Evolutionary conservation across 768 basidiomycete species (phyloP).

Genomic region (Pulveroboletus ravenelii): DNA sequence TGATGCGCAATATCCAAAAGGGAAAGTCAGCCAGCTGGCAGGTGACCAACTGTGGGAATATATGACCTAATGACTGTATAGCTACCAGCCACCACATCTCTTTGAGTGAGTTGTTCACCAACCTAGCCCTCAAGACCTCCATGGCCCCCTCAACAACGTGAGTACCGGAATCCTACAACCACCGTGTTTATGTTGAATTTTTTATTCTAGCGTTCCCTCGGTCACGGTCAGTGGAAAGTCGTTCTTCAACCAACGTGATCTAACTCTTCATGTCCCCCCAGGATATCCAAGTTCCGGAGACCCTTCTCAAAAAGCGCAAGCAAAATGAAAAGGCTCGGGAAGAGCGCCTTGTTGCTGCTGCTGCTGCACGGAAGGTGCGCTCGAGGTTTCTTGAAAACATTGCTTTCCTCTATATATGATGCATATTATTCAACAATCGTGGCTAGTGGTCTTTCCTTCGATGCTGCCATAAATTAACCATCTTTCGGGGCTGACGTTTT

Average conservation of each 20-base stretch:
- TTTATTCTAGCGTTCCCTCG: constrained; percentile 38
- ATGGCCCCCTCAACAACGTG: constrained; percentile 54
- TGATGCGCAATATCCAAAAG: too few relatives aligned
- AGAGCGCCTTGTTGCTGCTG: constrained; percentile 81
- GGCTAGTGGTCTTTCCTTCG: constrained; percentile 67
- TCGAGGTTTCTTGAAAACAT: constrained; percentile 5
- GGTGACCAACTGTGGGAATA: constrained; percentile 18
- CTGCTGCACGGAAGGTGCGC: constrained; percentile 85
- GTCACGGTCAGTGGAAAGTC: constrained; percentile 37
- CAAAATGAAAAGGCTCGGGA: constrained; percentile 95
- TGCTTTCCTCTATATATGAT: constrained; percentile 52
- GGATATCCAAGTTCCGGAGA: constrained; percentile 98
- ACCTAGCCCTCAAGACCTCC: constrained; percentile 36
- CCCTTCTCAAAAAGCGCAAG: constrained; percentile 99
- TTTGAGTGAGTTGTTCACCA: constrained; percentile 13
- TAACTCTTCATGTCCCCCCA: constrained; percentile 28
- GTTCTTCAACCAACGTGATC: constrained; percentile 2
- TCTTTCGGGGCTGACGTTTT: constrained; percentile 67
- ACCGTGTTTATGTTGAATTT: not conserved
- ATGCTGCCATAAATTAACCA: constrained; percentile 84
- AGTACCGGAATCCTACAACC: constrained; percentile 26
- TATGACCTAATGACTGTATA: constrained; percentile 33
- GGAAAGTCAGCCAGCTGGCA: too few relatives aligned
- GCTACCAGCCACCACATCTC: constrained; percentile 36
- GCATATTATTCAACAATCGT: constrained; percentile 65